Evolutionary conservation across 176 grass and related monocot genomes (phyloP).

Genomic region (Neostapfia colusana): DNA sequence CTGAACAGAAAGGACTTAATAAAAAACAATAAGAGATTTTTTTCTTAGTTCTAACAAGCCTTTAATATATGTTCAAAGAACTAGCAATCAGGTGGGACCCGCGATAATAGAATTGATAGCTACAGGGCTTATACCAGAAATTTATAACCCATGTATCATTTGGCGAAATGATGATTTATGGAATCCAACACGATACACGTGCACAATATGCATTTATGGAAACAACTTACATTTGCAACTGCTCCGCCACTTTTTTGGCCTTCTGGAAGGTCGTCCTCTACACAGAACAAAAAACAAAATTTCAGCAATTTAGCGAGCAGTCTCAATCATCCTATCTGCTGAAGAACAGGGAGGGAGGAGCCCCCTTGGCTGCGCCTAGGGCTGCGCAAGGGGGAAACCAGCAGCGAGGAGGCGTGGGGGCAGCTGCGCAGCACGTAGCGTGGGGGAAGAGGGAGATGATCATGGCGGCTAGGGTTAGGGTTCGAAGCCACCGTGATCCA

Average conservation of each 20-base stretch:
- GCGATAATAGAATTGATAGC: background rate
- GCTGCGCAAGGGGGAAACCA: too few species aligned
- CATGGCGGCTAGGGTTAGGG: too few species aligned
- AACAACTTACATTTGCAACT: conserved; percentile 29
- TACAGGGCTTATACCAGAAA: conserved; percentile 2
- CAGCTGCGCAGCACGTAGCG: too few species aligned
- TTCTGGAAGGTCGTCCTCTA: conserved; percentile 33
- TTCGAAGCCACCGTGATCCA: too few species aligned
- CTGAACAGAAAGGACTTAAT: background rate
- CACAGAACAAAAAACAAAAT: background rate
- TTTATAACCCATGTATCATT: background rate
- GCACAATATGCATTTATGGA: background rate
- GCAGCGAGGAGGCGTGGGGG: too few species aligned
- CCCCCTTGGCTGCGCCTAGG: too few species aligned
- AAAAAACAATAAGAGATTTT: background rate
- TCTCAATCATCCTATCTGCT: background rate
- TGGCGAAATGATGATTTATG: background rate
- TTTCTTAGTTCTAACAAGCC: background rate
- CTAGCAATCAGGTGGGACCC: background rate
- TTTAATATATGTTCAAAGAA: background rate
- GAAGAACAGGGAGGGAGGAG: too few species aligned
- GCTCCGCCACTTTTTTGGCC: conserved; percentile 23
- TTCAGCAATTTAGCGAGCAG: conserved; percentile 7
- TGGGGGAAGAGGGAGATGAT: too few species aligned
- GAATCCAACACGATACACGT: background rate